Evolutionary conservation across 345 rosid genomes (phyloP), one percentile per base, ranked within the genome.

Genomic region (Brassica juncea): DNA sequence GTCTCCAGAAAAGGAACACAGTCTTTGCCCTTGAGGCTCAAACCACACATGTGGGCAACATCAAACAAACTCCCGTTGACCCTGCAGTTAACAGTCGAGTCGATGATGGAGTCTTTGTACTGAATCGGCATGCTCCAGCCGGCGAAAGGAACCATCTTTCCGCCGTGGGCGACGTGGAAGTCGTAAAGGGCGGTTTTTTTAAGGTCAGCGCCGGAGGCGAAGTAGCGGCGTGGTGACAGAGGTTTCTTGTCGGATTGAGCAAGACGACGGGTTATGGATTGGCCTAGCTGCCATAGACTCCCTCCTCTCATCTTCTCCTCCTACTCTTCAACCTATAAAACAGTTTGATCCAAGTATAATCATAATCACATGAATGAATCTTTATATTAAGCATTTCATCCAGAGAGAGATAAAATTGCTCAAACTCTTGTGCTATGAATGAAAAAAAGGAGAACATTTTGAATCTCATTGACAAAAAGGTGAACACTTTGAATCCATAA

Each of bases 51-150:
- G 67, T 95, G 98, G 3, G 99, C 84, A 54, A 95, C 99, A 79
- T 95, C 99, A 66, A 95, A 95, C 80, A 93, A 89, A 76, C 91
- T 77, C 60, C 99, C 99, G 64, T 93, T 91, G 68, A 87, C 80
- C 74, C 99, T 91, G 81, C 99, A 95, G 77, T 95, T 95, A 66
- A 91, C 85, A 1, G 99, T 89, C 2, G 99, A 95, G 83, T 95
- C 99, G 85, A 95, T 95, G 83, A 95, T 93, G 0, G 98, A 96
- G 71, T 92, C 99, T 83, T 92, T 96, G 89, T 93, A 96, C 80
- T 93, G 98, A 77, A 96, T 90, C 6, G 99, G 99, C 99, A 96
- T 96, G 86, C 97, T 87, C 98, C 98, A 96, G 68, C 98, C 98
- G 62, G 99, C 99, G 73, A 96, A 96, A 16, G 98, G 99, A 61